Conservation (phyloP, 306 rosid species). For the Pterocarpus santalinus region DNA sequence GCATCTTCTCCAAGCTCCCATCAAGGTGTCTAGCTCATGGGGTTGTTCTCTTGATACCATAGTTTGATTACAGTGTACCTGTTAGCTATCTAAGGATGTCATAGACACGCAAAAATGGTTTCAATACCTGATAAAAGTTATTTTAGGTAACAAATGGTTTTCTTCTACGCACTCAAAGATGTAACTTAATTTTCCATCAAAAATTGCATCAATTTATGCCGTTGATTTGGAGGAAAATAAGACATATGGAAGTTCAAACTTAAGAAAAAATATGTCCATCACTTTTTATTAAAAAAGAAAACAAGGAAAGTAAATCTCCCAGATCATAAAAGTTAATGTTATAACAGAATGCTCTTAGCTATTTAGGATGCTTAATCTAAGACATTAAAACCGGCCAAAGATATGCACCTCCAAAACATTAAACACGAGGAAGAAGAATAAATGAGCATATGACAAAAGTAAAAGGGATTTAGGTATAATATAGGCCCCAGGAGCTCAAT, state of each 20-base stretch:
- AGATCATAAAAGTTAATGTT: constrained; percentile 18
- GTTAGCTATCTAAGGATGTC: not conserved
- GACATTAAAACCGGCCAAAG: constrained; percentile 11
- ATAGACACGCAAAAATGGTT: not conserved
- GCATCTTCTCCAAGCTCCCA: no score
- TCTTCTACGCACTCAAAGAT: not conserved
- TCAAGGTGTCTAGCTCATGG: constrained; percentile 1
- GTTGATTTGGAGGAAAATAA: constrained; percentile 24
- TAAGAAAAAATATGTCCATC: not conserved
- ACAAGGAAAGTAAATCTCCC: constrained; percentile 1
- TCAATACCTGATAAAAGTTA: constrained; percentile 21
- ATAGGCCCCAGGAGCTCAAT: not conserved
- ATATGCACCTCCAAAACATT: constrained; percentile 17
- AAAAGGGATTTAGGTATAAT: not conserved
- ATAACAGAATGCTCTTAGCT: not conserved
- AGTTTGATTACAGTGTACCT: constrained; percentile 9
- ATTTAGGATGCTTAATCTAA: constrained; percentile 31
- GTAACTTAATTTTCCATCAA: not conserved
- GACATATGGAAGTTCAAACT: not conserved
- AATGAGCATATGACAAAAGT: constrained; percentile 1
- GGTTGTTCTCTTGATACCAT: constrained; percentile 34
- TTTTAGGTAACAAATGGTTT: not conserved
- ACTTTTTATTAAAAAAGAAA: not conserved
- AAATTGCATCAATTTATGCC: not conserved
- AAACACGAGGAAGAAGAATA: not conserved